phyloP scores from a whole-genome alignment of 73 alveolate genomes.

The Tetrahymena thermophila region DNA sequence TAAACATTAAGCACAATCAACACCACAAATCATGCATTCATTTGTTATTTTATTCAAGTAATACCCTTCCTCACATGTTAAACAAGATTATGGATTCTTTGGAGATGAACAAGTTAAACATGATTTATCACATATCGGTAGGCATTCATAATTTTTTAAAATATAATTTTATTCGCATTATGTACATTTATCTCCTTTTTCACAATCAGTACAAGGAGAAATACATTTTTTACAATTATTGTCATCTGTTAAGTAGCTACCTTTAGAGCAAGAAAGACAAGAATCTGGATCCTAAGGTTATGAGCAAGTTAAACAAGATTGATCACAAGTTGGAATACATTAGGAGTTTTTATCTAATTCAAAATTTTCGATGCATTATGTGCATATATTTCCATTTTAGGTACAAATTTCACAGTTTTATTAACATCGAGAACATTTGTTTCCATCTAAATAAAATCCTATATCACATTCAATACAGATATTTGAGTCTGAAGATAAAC shows the following conservation, averaged over 20 bases:
- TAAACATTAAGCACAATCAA: not conserved
- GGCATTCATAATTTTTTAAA: not conserved
- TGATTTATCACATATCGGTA: not conserved
- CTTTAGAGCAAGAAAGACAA: not conserved
- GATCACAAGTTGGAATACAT: not conserved
- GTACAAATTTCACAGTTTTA: not conserved
- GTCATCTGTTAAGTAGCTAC: not conserved
- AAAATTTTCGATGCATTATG: not conserved
- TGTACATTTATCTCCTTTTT: not conserved
- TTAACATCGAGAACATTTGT: not conserved
- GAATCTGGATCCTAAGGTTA: not conserved
- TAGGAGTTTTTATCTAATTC: not conserved
- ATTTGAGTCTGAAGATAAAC: not conserved
- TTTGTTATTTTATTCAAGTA: not conserved
- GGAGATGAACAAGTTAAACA: not conserved
- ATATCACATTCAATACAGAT: not conserved
- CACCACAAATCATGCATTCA: not conserved
- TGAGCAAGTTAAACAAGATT: not conserved
- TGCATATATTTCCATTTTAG: not conserved
- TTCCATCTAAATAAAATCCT: not conserved
- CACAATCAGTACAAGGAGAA: not conserved
- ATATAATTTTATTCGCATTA: not conserved
- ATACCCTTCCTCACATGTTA: not conserved
- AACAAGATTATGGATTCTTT: no score
- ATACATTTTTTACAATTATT: not conserved